Base-by-base conservation (phyloP, 164 flowering plant genomes). In the Annona squamosa region DNA sequence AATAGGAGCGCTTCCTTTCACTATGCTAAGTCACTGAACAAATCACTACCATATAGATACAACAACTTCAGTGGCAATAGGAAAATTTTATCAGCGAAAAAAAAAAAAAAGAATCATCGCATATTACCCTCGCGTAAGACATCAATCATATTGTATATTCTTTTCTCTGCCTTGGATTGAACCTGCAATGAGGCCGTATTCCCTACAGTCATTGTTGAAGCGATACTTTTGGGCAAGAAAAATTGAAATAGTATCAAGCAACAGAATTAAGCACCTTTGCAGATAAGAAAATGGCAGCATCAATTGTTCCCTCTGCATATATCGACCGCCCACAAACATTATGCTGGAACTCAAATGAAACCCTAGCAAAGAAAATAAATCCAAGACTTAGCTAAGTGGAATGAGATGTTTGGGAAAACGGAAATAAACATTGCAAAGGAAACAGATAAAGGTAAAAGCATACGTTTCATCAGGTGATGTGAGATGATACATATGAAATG, bases 301-400 rank as follows among this genome's bases (percentile, higher is more conserved):
- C 99, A 57, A 93, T 75, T 4, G 96, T 83, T 52, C 98, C 99
- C 89, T 95, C 97, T 1, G 97, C 99, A 73, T 95, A 95, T 67
- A 95, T 93, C 61, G 98, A 89, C 79, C 99, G 84, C 43, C 99
- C 98, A 77, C 99, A 95, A 5, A 95, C 99, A 75, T 95, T 93
- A 71, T 95, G 98, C 82, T 92, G 98, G 86, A 95, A 93, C 85
- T 95, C 98, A 47, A 95, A 91, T 10, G 94, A 85, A 72, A 95
- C 99, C 64, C 99, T 95, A 86, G 80, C 69, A 10, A 44, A 48
- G 6, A 57, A 16, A 52, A 52, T 0, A 52, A 6, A 52, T 37
- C 43, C 19, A 68, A 68, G 56, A 68, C 17, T 12, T 4, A 47
- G 17, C 18, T 4, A 26, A 10, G 3, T 9, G 9, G 9, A 52